Evolutionary conservation across 371 early-diverging fungal species (phyloP).

Genomic region (Mucor mucedo): DNA sequence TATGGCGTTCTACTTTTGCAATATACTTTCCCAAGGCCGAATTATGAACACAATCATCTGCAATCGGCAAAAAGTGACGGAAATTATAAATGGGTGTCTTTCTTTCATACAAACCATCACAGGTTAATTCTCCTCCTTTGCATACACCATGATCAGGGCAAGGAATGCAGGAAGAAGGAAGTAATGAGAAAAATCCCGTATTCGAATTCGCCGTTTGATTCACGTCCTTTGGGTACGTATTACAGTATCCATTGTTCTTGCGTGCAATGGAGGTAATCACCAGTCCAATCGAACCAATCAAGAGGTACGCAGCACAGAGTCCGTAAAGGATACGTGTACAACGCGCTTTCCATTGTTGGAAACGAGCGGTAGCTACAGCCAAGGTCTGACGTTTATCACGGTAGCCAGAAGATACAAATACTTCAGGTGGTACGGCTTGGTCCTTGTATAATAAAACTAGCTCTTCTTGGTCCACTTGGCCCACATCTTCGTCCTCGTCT

Average conservation of each 20-base stretch:
- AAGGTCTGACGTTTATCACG: conserved; percentile 8
- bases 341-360: conserved; percentile 8
- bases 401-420: conserved; percentile 2
- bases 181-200: conserved; percentile 5
- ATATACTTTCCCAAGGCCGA: conserved; percentile 21
- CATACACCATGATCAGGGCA: conserved; percentile 32
- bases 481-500: conserved; percentile 20
- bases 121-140: conserved; percentile 17
- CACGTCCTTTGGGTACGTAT: neutral
- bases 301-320: neutral
- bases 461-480: conserved; percentile 14
- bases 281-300: conserved; percentile 3
- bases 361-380: conserved; percentile 1
- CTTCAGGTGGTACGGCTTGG: conserved; percentile 15
- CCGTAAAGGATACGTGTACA: neutral
- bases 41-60: conserved; percentile 31
- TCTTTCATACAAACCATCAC: conserved; percentile 24
- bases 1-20: conserved; percentile 16
- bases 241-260: conserved; percentile 25
- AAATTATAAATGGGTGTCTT: conserved; percentile 24
- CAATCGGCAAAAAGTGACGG: conserved; percentile 19
- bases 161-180: conserved; percentile 29
- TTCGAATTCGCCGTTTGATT: neutral
- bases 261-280: conserved; percentile 17
- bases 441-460: conserved; percentile 17